Conservation (phyloP, 139 green algal species). For the Tetratostichococcus sp. region DNA sequence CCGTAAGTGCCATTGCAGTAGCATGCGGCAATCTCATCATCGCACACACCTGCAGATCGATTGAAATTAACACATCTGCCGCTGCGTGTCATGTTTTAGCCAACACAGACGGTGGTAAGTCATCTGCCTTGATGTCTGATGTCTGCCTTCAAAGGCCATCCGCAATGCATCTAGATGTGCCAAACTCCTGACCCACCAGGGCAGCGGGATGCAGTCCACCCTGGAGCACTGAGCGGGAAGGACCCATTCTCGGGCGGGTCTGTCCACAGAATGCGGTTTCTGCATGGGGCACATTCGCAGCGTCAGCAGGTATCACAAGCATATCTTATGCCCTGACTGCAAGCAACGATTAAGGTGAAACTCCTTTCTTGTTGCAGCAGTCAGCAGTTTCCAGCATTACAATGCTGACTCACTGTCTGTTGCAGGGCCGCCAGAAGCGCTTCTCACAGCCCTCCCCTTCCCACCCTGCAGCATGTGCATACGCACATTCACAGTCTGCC, state of each 20-base stretch:
- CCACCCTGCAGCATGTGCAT: constrained; percentile 37
- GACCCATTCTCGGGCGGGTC: background rate
- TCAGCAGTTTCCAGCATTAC: too few relatives aligned
- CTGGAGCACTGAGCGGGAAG: background rate
- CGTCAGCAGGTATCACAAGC: too few relatives aligned
- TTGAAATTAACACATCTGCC: too few relatives aligned
- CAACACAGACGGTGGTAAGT: too few relatives aligned
- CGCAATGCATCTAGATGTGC: too few relatives aligned
- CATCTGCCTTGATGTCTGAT: too few relatives aligned
- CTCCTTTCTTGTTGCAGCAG: too few relatives aligned
- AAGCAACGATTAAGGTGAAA: too few relatives aligned
- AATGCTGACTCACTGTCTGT: constrained; percentile 29
- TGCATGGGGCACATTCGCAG: too few relatives aligned
- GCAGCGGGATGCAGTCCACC: constrained; percentile 33
- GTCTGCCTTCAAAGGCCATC: too few relatives aligned
- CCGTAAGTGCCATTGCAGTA: constrained; percentile 46
- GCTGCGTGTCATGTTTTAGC: too few relatives aligned
- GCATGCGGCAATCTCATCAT: constrained; percentile 39
- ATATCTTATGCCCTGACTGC: too few relatives aligned
- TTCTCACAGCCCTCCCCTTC: constrained; percentile 34
- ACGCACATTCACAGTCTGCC: constrained; percentile 9
- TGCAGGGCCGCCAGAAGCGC: constrained; percentile 47
- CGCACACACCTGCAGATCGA: constrained; percentile 53
- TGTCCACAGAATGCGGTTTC: background rate
- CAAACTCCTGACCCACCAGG: constrained; percentile 21